phyloP scores from a whole-genome alignment of 2,329 filamentous ascomycete genomes.

The Exophiala sp. region DNA sequence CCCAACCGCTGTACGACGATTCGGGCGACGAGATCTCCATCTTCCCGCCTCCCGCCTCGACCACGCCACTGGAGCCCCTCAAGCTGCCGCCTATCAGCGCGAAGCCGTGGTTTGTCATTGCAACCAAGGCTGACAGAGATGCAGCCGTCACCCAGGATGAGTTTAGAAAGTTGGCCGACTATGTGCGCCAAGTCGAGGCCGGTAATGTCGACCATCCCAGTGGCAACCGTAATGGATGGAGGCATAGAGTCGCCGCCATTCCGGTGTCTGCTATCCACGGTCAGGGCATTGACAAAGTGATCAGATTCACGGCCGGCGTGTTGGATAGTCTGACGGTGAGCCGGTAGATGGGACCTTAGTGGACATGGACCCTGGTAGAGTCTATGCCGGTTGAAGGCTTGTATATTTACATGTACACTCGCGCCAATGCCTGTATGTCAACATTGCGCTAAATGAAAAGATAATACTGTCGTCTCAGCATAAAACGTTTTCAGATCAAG shows the following conservation, averaged over 20 bases:
- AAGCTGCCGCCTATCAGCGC: conserved; percentile 67
- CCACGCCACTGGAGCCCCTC: conserved; percentile 40
- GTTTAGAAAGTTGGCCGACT: conserved; percentile 62
- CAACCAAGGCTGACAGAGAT: conserved; percentile 76
- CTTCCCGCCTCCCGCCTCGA: conserved; percentile 19
- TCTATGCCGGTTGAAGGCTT: not conserved
- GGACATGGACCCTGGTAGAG: not conserved
- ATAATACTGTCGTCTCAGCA: too few species aligned
- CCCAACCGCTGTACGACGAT: conserved; percentile 16
- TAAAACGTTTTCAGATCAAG: too few species aligned
- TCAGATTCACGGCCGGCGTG: conserved; percentile 39
- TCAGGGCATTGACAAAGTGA: conserved; percentile 64
- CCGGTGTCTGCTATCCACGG: conserved; percentile 86
- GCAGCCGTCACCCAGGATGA: conserved; percentile 64
- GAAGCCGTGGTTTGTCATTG: conserved; percentile 97
- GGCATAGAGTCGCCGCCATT: conserved; percentile 55
- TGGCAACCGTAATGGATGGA: conserved; percentile 61
- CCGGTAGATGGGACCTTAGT: not conserved
- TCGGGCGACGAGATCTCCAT: conserved; percentile 22
- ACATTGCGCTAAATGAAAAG: not conserved
- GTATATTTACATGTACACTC: not conserved
- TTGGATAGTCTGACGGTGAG: conserved; percentile 31
- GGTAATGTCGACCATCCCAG: conserved; percentile 67
- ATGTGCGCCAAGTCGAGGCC: conserved; percentile 60
- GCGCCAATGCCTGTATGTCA: too few species aligned